Base-by-base conservation (phyloP, 2,329 filamentous ascomycete genomes). In the Fusarium heterosporum region DNA sequence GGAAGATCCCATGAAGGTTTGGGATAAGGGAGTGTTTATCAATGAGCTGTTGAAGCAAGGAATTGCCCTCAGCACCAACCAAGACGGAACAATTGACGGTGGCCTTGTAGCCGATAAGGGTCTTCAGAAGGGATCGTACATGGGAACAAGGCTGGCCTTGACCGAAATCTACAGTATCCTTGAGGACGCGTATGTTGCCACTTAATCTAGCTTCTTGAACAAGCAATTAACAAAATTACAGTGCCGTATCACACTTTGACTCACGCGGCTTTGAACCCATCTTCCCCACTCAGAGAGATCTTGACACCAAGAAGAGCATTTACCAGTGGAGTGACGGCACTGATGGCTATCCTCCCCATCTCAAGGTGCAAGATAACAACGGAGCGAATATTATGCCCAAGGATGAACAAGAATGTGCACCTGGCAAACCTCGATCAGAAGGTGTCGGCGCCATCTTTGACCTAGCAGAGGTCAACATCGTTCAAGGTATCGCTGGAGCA, bases 21-120 rank as follows among this genome's bases (percentile, higher is more conserved):
- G 59, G 47, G 64, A 67, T 6, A 67, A 63, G 26, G 64, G 64
- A 1, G 64, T 67, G 0, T 67, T 67, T 28, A 8, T 67, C 8
- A 67, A 67, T 5, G 63, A 67, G 13, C 63, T 67, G 12, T 36
- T 60, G n/a, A 53, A 45, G 36, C 43, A 64, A 9, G 58, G 54
- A 0, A 55, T 66, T 17, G 63, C 51, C 2, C 54, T 67, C 10
- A 36, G 17, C n/a, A 64, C 60, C 4, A 46, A 64, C n/a, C 34
- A 51, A 10, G 26, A 38, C 9, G 59, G 59, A 1, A 32, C 51
- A 3, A 36, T 52, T 1, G 43, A 67, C 3, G 54, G 58, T 0
- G 40, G 25, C 3, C 26, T 64, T 17, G 54, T 64, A 25, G 51
- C 59, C 0, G 14, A 26, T 5, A 49, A 38, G 8, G 54, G 65